Conservation (phyloP, 164 flowering plant genomes). For the Aristolochia contorta region DNA sequence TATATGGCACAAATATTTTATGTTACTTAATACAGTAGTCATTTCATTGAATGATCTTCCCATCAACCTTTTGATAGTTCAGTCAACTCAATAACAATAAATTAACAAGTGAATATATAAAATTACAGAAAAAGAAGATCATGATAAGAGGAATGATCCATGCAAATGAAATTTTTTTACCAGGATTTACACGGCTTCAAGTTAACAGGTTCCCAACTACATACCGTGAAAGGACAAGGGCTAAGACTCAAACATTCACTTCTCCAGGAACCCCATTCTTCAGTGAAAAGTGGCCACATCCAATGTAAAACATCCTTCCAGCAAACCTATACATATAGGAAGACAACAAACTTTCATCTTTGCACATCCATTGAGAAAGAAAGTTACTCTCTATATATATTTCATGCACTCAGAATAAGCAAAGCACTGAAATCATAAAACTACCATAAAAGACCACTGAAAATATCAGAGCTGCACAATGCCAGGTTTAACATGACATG, state of each 20-base stretch:
- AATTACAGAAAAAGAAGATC: neutral
- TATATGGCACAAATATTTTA: neutral
- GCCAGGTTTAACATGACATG: too few relatives aligned
- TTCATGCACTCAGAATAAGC: too few relatives aligned
- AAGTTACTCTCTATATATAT: too few relatives aligned
- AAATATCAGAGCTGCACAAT: too few relatives aligned
- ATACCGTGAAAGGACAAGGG: constrained; percentile 65
- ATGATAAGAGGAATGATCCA: too few relatives aligned
- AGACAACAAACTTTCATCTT: neutral
- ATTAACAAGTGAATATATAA: neutral
- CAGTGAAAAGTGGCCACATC: constrained; percentile 99
- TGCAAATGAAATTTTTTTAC: neutral
- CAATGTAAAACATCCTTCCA: constrained; percentile 93
- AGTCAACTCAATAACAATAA: neutral
- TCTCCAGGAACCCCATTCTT: constrained; percentile 87
- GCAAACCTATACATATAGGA: constrained; percentile 35
- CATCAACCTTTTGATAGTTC: too few relatives aligned
- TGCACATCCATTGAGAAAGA: too few relatives aligned
- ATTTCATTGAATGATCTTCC: too few relatives aligned
- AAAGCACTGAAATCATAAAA: too few relatives aligned
- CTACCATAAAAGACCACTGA: too few relatives aligned
- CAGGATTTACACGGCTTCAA: neutral
- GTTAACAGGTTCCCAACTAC: constrained; percentile 10
- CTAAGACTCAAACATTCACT: constrained; percentile 51
- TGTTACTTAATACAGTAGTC: too few relatives aligned